phyloP scores from a whole-genome alignment of 768 basidiomycete genomes.

The Pleurotus eryngii region DNA sequence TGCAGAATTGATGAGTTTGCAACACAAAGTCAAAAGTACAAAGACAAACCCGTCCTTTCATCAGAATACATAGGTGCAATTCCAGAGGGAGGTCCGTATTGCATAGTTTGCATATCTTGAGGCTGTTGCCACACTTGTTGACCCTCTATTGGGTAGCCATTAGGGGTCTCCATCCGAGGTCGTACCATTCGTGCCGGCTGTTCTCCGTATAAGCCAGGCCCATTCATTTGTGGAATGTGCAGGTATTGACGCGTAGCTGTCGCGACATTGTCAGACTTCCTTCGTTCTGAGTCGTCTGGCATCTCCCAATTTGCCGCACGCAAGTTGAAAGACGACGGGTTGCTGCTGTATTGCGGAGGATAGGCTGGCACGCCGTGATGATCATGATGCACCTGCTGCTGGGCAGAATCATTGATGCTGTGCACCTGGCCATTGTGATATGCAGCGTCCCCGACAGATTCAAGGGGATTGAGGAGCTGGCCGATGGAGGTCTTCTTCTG shows the following conservation, averaged over 20 bases:
- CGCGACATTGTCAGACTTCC: constrained; percentile 31
- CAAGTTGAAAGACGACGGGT: constrained; percentile 45
- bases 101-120: constrained; percentile 27
- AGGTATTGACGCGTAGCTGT: constrained; percentile 31
- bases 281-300: constrained; percentile 28
- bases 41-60: constrained; percentile 51
- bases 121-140: constrained; percentile 24
- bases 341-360: constrained; percentile 16
- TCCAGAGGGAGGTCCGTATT: constrained; percentile 39
- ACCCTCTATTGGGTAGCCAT: constrained; percentile 23
- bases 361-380: constrained; percentile 9
- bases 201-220: constrained; percentile 20
- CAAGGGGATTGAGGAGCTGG: constrained; percentile 16
- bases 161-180: constrained; percentile 28
- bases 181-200: constrained; percentile 27
- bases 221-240: constrained; percentile 18
- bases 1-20: constrained; percentile 14
- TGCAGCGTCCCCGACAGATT: not conserved
- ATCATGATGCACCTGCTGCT: constrained; percentile 6
- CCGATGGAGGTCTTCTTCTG: constrained; percentile 15
- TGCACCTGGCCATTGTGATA: not conserved
- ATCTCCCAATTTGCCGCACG: constrained; percentile 57
- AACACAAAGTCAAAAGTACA: constrained; percentile 8
- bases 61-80: constrained; percentile 51
- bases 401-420: constrained; percentile 1